Evolutionary conservation across 2,329 filamentous ascomycete species (phyloP).

Genomic region (Triangularia verruculosa): DNA sequence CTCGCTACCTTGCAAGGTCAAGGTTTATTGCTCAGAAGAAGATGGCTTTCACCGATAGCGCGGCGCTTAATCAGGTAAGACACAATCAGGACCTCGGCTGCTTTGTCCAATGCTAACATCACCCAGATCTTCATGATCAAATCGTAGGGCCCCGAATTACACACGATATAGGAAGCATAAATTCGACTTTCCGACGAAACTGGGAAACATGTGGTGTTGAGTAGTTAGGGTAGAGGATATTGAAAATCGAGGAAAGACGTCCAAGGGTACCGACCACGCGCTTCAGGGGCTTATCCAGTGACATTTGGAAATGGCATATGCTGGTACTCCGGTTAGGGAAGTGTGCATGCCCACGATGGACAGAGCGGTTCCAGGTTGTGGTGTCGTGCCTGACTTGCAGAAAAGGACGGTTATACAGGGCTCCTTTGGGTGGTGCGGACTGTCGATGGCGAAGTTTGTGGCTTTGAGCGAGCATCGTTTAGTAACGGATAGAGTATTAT

Average conservation of each 20-base stretch:
- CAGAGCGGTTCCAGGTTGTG: not conserved
- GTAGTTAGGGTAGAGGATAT: not conserved
- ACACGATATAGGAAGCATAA: not conserved
- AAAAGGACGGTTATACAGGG: not conserved
- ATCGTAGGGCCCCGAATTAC: slow-evolving; percentile 25
- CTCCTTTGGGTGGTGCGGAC: not conserved
- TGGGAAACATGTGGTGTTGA: not conserved
- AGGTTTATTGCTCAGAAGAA: slow-evolving; percentile 87
- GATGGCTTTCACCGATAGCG: slow-evolving; percentile 74
- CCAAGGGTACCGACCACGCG: too few relatives aligned
- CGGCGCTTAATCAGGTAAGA: slow-evolving; percentile 79
- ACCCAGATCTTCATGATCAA: slow-evolving; percentile 69
- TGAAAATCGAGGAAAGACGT: not conserved
- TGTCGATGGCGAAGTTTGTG: not conserved
- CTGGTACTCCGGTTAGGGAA: not conserved
- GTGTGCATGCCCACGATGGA: not conserved
- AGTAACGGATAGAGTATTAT: not conserved
- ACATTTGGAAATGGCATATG: not conserved
- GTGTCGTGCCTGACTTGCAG: not conserved
- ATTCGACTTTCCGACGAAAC: not conserved
- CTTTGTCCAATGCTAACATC: slow-evolving; percentile 22
- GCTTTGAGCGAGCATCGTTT: not conserved
- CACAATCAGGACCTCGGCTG: not conserved
- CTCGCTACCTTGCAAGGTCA: slow-evolving; percentile 71
- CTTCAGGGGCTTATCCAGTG: not conserved